Evolutionary conservation across 805 yeast genomes (phyloP).

Genomic region (Candida argentea): DNA sequence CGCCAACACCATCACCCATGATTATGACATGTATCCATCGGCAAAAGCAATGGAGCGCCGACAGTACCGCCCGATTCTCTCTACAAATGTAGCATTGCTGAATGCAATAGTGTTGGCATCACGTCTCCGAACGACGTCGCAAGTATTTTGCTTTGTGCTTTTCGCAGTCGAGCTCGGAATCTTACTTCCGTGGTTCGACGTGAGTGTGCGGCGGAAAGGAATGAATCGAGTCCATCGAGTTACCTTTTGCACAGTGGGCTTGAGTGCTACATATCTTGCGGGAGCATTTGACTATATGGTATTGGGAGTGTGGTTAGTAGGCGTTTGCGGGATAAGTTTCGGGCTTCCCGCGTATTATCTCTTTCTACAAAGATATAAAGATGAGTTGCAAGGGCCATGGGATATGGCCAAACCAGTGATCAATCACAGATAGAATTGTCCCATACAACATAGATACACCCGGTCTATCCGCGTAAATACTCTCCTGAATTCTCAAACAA

Average conservation of each 20-base stretch:
- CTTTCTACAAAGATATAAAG: constrained; percentile 66
- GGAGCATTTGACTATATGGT: constrained; percentile 15
- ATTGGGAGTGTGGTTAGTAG: constrained; percentile 39
- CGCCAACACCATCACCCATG: constrained; percentile 56
- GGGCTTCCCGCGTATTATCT: constrained; percentile 64
- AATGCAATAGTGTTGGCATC: constrained; percentile 88
- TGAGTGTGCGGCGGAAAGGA: constrained; percentile 40
- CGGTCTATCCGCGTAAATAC: too few relatives aligned
- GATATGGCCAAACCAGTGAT: constrained; percentile 69
- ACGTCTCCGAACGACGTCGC: constrained; percentile 60
- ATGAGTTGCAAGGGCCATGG: constrained; percentile 89
- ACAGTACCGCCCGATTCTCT: constrained; percentile 43
- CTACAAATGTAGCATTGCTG: constrained; percentile 75
- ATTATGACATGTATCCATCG: constrained; percentile 47
- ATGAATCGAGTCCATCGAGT: constrained; percentile 12
- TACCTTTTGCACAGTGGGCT: constrained; percentile 14
- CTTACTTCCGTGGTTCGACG: constrained; percentile 60
- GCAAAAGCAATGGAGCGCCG: constrained; percentile 3
- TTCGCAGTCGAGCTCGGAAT: constrained; percentile 65
- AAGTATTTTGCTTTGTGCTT: constrained; percentile 77
- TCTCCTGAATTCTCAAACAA: too few relatives aligned
- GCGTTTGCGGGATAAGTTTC: constrained; percentile 39
- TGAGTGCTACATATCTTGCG: constrained; percentile 20
- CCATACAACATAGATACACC: too few relatives aligned
- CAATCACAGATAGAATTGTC: too few relatives aligned